A percentile compares a stretch with the other conserved stretches of the same genome.
These are phyloP conservation scores for Chloris gayana DNA, from an alignment of 176 grass and related monocot genomes.

Conservation along the genomic window DNA sequence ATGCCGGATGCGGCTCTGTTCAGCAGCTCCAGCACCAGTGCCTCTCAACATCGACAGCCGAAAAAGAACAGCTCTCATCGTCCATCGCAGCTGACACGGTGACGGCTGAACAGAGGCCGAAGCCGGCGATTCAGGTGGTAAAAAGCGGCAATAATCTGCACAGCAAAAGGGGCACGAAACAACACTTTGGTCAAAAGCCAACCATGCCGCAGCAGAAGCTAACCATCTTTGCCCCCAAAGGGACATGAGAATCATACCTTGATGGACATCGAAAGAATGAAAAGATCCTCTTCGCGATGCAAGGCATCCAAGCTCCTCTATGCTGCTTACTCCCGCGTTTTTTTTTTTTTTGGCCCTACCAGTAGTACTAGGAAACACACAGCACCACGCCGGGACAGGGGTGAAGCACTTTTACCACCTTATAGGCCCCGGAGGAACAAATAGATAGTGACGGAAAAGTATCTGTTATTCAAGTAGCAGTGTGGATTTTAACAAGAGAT, in stretches of 20 bases:
- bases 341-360: no score
- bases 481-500: neutral
- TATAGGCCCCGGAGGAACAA: neutral
- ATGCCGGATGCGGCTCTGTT: neutral
- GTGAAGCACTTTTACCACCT: neutral
- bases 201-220: neutral
- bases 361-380: neutral
- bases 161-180: neutral
- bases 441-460: neutral
- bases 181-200: conserved; percentile 54
- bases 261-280: conserved; percentile 37
- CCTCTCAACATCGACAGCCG: neutral
- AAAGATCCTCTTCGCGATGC: conserved; percentile 39
- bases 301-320: conserved; percentile 23
- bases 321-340: conserved; percentile 25
- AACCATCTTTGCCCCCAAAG: conserved; percentile 50
- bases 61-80: neutral
- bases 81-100: neutral
- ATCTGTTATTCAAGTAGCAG: neutral
- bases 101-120: neutral
- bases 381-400: neutral
- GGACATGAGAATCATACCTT: conserved; percentile 4
- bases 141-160: conserved; percentile 35
- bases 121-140: conserved; percentile 6
- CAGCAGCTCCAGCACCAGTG: neutral